These are phyloP conservation scores for Penicillium sp. DNA, from an alignment of 2,329 filamentous ascomycete species.

Conservation along the genomic window DNA sequence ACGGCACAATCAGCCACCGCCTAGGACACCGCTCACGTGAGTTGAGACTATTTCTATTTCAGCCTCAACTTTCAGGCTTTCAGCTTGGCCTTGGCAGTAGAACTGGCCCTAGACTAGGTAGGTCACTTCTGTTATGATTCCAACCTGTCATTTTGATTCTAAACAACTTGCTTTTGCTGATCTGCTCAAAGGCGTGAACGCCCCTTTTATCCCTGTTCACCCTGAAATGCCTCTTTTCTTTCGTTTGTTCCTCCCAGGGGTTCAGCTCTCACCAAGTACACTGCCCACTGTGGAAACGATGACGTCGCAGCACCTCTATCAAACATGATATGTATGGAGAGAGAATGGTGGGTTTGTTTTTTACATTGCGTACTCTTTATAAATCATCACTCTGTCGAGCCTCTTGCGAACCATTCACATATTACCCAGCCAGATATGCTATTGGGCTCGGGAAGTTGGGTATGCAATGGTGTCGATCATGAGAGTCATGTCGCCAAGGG, in stretches of 20 bases:
- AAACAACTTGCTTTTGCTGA: background rate
- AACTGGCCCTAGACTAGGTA: no score
- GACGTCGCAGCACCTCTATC: background rate
- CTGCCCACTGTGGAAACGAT: background rate
- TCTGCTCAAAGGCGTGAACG: background rate
- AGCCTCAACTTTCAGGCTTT: no score
- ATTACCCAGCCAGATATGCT: background rate
- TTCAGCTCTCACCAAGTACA: background rate
- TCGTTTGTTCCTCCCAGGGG: background rate
- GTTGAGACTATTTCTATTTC: no score
- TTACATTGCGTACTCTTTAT: background rate
- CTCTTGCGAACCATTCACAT: background rate
- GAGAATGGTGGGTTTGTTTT: background rate
- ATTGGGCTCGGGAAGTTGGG: constrained; percentile 21
- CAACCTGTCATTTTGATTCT: no score
- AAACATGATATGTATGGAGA: background rate
- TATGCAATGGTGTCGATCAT: constrained; percentile 23
- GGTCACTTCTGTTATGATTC: background rate
- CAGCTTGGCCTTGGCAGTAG: background rate
- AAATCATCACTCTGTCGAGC: no score
- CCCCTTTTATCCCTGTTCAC: no score
- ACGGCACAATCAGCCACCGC: constrained; percentile 18
- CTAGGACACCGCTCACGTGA: constrained; percentile 10
- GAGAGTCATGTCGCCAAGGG: constrained; percentile 16
- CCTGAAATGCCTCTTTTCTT: background rate